Percentiles rank a stretch among this genome's conserved stretches.
Evolutionary conservation across 2,329 filamentous ascomycete species (phyloP).

Genomic region (Xylariaceae sp.): DNA sequence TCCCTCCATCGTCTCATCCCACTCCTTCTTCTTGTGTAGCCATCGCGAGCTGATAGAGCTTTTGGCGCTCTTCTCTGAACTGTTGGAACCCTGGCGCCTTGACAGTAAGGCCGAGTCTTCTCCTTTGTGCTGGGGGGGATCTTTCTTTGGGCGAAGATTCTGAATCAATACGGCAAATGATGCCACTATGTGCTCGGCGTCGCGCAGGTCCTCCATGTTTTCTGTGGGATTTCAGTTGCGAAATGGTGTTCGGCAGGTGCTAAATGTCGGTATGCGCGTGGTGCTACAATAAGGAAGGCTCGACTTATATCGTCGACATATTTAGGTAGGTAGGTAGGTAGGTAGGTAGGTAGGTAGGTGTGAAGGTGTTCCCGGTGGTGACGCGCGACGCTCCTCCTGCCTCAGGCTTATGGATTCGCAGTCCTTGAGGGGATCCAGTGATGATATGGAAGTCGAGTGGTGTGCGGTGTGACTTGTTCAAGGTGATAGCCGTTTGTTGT

Average conservation of each 20-base stretch:
- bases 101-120: slow-evolving; percentile 1
- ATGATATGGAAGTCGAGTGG: neutral
- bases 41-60: slow-evolving; percentile 8
- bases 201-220: slow-evolving; percentile 26
- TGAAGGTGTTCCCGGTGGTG: too few relatives aligned
- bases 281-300: neutral
- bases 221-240: neutral
- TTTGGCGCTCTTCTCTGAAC: slow-evolving; percentile 12
- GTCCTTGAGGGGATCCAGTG: too few relatives aligned
- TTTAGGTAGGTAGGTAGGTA: too few relatives aligned
- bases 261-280: neutral
- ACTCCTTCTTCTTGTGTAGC: slow-evolving; percentile 18
- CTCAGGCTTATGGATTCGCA: too few relatives aligned
- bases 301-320: too few relatives aligned
- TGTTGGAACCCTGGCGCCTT: slow-evolving; percentile 16
- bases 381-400: too few relatives aligned
- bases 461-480: slow-evolving; percentile 5
- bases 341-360: too few relatives aligned
- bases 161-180: slow-evolving; percentile 20
- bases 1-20: slow-evolving; percentile 21
- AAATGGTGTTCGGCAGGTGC: neutral
- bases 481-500: slow-evolving; percentile 7
- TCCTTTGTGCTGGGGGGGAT: neutral
- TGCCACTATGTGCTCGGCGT: slow-evolving; percentile 22
- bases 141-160: slow-evolving; percentile 15